These are phyloP conservation scores for Helenozyma baotianmanensis DNA, from an alignment of 805 yeast genomes.

Conservation along the genomic window DNA sequence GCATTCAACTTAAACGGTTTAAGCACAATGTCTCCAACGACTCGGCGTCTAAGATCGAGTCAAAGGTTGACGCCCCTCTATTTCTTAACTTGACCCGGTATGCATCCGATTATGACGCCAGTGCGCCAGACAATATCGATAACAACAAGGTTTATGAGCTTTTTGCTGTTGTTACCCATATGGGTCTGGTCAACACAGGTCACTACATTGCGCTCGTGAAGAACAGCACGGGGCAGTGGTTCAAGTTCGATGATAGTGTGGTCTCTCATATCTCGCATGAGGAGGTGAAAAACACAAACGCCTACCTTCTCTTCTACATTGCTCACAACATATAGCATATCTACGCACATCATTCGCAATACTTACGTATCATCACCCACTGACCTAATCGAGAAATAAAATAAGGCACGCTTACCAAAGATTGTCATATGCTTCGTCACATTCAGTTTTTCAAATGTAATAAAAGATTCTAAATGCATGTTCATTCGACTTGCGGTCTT, in stretches of 20 bases:
- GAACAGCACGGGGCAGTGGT: constrained; percentile 75
- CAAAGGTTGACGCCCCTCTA: constrained; percentile 67
- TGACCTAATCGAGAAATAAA: too few species aligned
- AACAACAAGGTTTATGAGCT: constrained; percentile 61
- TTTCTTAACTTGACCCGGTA: constrained; percentile 70
- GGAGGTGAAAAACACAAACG: constrained; percentile 66
- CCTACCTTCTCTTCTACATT: constrained; percentile 75
- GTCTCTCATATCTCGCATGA: constrained; percentile 61
- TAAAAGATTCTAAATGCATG: too few species aligned
- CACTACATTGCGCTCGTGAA: constrained; percentile 84
- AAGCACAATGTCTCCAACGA: constrained; percentile 50
- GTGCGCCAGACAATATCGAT: constrained; percentile 16
- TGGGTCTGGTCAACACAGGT: constrained; percentile 93
- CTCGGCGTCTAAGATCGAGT: constrained; percentile 67
- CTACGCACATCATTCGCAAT: too few species aligned
- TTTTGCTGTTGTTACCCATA: constrained; percentile 82
- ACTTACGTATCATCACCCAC: too few species aligned
- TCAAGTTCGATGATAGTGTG: constrained; percentile 84
- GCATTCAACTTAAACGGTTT: constrained; percentile 80
- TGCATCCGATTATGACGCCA: constrained; percentile 17
- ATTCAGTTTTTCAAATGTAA: too few species aligned
- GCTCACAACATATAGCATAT: constrained; percentile 37
- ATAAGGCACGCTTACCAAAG: too few species aligned
- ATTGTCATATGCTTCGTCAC: too few species aligned
- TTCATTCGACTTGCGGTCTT: too few species aligned